phyloP scores from a whole-genome alignment of 1,284 basidiomycete genomes.

The Mycosarcoma maydis region DNA sequence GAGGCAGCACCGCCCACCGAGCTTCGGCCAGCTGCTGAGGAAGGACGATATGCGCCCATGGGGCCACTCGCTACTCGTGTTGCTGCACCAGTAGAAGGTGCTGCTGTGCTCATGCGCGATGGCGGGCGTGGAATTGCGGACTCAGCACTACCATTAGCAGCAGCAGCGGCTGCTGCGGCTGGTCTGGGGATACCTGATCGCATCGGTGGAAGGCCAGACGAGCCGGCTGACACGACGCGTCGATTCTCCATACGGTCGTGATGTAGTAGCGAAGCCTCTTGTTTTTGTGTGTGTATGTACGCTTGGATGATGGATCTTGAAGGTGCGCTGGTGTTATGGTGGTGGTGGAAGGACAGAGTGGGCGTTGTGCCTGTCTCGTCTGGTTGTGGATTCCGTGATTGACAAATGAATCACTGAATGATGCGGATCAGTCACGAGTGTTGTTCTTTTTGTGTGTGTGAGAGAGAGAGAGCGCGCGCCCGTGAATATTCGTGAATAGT shows the following conservation, averaged over 20 bases:
- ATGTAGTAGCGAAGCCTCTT: no score
- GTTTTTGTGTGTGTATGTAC: no score
- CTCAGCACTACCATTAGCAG: conserved; percentile 1
- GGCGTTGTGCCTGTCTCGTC: no score
- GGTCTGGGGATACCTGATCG: conserved; percentile 43
- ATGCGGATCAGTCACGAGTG: no score
- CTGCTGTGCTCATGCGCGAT: conserved; percentile 17
- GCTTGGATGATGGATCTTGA: no score
- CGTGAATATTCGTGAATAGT: no score
- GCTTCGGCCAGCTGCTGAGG: conserved; percentile 13
- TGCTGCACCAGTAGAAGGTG: conserved; percentile 1
- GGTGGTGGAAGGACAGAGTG: no score
- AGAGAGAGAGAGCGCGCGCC: no score
- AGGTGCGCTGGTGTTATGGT: no score
- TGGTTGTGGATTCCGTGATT: no score
- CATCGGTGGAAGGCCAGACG: conserved; percentile 35
- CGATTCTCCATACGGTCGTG: conserved; percentile 24
- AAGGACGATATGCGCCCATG: conserved; percentile 36
- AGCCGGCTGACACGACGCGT: conserved; percentile 23
- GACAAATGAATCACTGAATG: no score
- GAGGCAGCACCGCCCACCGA: conserved; percentile 10
- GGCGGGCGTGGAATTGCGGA: conserved; percentile 32
- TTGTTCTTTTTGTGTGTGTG: no score
- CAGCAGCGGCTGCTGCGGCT: conserved; percentile 4
- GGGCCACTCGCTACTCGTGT: conserved; percentile 17